Base-by-base conservation (phyloP, 371 early-diverging fungal genomes). In the Dipsacomyces acuminosporus region DNA sequence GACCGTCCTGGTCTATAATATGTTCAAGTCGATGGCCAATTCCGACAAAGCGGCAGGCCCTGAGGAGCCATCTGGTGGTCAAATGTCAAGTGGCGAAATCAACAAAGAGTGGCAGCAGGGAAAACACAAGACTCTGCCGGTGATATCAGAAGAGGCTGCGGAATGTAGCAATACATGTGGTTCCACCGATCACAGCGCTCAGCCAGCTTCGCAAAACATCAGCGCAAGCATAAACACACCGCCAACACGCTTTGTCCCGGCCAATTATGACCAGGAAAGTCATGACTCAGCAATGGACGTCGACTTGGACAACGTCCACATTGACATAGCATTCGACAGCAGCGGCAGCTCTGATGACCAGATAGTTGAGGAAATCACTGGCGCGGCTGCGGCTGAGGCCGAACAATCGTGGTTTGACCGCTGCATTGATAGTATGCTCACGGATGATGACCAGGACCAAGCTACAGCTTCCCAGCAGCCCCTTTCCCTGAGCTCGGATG, bases 321-420 rank as follows among this genome's bases (percentile, higher is more conserved):
- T 26, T 14, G 51, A 51, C 9, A 41, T n/a, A n/a, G n/a, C n/a
- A n/a, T n/a, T n/a, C n/a, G n/a, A n/a, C n/a, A n/a, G n/a, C n/a
- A n/a, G n/a, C n/a, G n/a, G n/a, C n/a, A n/a, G n/a, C n/a, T n/a
- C n/a, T n/a, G n/a, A n/a, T n/a, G n/a, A 30, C 13, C 20, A 23
- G n/a, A 33, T 30, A 14, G 42, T 18, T 18, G 48, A 18, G 22
- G 40, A 21, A n/a, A 18, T 36, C 24, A 17, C 23, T 33, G 59
- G 51, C 26, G 33, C 11, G n/a, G 34, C 33, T 9, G 58, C 43
- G 6, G 59, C 51, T 0, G 59, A 53, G 7, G 69, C 64, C 3
- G 69, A 69, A 64, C 69, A 64, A 36, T 64, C 69, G 15, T 69
- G 69, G 69, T 69, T 69, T 34, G 69, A 69, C 59, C 50, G 51